Evolutionary conservation across 345 rosid species (phyloP).

Genomic region (Hibiscus syriacus): DNA sequence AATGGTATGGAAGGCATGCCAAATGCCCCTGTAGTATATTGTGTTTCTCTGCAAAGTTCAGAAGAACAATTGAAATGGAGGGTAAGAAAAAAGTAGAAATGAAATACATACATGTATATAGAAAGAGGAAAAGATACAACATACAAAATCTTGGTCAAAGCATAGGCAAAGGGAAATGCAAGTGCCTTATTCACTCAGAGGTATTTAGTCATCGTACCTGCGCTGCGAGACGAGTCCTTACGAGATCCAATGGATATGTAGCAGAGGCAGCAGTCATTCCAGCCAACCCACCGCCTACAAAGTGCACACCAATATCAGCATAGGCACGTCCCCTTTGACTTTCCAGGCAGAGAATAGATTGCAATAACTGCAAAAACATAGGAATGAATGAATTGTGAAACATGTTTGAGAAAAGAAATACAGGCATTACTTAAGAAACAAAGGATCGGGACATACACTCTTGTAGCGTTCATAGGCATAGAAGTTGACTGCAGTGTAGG

Average conservation of each 20-base stretch:
- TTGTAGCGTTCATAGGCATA: constrained; percentile 77
- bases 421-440: background rate
- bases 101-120: background rate
- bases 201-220: constrained; percentile 42
- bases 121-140: background rate
- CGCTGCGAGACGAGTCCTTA: constrained; percentile 95
- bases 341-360: constrained; percentile 31
- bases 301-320: constrained; percentile 44
- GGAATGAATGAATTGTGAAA: background rate
- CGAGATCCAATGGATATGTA: constrained; percentile 91
- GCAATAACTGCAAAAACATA: constrained; percentile 43
- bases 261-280: constrained; percentile 91
- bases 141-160: background rate
- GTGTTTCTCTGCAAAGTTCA: constrained; percentile 53
- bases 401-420: background rate
- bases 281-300: constrained; percentile 85
- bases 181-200: background rate
- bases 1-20: constrained; percentile 72
- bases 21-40: constrained; percentile 76
- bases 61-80: background rate
- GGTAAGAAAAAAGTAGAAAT: background rate
- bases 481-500: constrained; percentile 75
- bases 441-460: constrained; percentile 32
- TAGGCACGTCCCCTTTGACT: constrained; percentile 27
- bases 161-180: no score